These are phyloP conservation scores for Monascus purpureus DNA, from an alignment of 495 filamentous ascomycete species.

Conservation along the genomic window DNA sequence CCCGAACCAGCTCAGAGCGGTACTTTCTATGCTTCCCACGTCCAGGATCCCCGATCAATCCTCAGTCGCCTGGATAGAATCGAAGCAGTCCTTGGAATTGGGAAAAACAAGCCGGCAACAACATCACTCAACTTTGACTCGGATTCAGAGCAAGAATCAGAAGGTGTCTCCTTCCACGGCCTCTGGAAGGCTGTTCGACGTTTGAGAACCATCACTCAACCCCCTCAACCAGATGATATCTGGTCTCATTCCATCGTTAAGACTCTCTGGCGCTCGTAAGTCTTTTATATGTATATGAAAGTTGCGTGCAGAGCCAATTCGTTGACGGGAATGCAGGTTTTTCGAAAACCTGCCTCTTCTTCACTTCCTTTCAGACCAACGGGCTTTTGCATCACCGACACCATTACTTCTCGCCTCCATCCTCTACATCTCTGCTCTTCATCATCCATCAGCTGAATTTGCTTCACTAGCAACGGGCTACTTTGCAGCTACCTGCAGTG, in stretches of 20 bases:
- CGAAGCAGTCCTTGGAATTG: conserved; percentile 21
- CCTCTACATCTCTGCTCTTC: conserved; percentile 26
- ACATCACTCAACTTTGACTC: conserved; percentile 1
- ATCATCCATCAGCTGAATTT: conserved; percentile 14
- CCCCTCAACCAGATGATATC: conserved; percentile 12
- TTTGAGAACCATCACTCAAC: conserved; percentile 15
- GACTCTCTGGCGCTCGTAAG: conserved; percentile 23
- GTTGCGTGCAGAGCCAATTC: too few relatives aligned
- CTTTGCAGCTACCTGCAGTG: conserved; percentile 20
- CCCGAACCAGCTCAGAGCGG: conserved; percentile 3
- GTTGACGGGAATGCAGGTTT: conserved; percentile 19
- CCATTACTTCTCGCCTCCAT: conserved; percentile 24
- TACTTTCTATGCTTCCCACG: conserved; percentile 1
- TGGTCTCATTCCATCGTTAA: conserved; percentile 20
- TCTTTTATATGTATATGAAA: conserved; percentile 3
- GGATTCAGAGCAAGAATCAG: conserved; percentile 7
- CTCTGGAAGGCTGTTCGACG: conserved; percentile 18
- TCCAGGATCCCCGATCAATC: conserved; percentile 13
- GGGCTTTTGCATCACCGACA: conserved; percentile 19
- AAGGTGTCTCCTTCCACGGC: conserved; percentile 8
- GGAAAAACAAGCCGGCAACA: conserved; percentile 2
- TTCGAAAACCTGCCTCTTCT: conserved; percentile 23
- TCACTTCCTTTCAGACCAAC: conserved; percentile 22
- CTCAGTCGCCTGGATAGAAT: conserved; percentile 23
- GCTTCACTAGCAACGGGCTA: conserved; percentile 15